phyloP scores from a whole-genome alignment of 202 grass and related monocot species.

The Brachypodium distachyon region DNA sequence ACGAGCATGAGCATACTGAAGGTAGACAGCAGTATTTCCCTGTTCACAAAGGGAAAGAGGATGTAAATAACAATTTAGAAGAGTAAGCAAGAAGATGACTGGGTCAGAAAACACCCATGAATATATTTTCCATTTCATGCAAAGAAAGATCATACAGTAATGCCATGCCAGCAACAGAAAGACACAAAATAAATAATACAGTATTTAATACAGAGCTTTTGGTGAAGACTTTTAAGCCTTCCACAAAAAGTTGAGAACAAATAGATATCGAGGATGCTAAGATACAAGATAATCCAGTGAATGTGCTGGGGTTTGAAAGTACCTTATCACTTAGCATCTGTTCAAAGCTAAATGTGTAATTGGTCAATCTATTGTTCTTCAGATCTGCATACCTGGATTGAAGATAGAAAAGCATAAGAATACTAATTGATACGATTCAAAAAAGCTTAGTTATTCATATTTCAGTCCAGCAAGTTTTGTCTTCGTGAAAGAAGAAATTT shows the following conservation, averaged over 20 bases:
- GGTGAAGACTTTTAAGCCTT: not conserved
- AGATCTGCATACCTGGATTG: conserved; percentile 84
- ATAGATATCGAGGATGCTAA: not conserved
- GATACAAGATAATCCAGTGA: not conserved
- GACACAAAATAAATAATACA: not conserved
- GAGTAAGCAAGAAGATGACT: not conserved
- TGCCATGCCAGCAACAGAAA: not conserved
- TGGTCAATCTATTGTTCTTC: conserved; percentile 93
- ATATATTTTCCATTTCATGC: not conserved
- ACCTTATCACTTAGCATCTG: conserved; percentile 98
- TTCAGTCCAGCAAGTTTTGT: conserved; percentile 1
- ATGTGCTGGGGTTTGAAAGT: not conserved
- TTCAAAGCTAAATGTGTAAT: conserved; percentile 96
- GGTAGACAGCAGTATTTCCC: conserved; percentile 97
- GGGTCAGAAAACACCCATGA: not conserved
- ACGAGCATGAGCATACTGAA: conserved; percentile 91
- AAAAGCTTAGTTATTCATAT: not conserved
- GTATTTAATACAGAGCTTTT: not conserved
- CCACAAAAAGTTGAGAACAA: not conserved
- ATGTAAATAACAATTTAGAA: conserved; percentile 3
- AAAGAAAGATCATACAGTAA: not conserved
- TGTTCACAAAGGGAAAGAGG: conserved; percentile 26
- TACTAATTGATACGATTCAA: not conserved
- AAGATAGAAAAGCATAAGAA: conserved; percentile 12
- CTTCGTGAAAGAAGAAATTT: not conserved